These are phyloP conservation scores for Bryoerythrophyllum caledonicum DNA, from an alignment of 225 moss, liverwort and hornwort species.

Conservation along the genomic window DNA sequence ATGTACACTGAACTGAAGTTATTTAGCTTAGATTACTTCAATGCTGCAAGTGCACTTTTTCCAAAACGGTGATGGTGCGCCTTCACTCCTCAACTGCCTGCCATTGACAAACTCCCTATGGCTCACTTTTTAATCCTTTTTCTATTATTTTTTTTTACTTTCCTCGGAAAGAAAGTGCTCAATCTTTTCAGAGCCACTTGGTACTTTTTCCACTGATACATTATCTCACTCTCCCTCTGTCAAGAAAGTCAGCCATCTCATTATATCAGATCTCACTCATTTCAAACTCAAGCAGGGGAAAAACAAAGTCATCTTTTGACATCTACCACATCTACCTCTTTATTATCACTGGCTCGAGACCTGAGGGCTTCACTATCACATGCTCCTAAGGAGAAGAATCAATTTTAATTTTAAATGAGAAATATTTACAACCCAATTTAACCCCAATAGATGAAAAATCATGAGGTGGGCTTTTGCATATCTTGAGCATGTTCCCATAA, in stretches of 20 bases:
- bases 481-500: no score
- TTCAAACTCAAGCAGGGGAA: neutral
- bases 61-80: neutral
- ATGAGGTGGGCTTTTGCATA: no score
- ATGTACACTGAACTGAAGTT: neutral
- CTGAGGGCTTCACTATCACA: no score
- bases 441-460: no score
- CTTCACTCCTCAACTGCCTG: conserved; percentile 6
- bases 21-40: neutral
- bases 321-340: no score
- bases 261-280: neutral
- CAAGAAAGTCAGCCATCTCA: conserved; percentile 16
- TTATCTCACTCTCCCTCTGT: neutral
- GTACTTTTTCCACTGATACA: neutral
- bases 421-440: no score
- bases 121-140: neutral
- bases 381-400: no score
- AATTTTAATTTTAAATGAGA: no score
- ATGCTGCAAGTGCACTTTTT: neutral
- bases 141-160: no score
- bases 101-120: neutral
- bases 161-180: no score
- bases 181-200: neutral
- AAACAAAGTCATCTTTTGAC: no score
- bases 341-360: no score